Evolutionary conservation across 371 early-diverging fungal species (phyloP).

Genomic region (Mucor mucedo): DNA sequence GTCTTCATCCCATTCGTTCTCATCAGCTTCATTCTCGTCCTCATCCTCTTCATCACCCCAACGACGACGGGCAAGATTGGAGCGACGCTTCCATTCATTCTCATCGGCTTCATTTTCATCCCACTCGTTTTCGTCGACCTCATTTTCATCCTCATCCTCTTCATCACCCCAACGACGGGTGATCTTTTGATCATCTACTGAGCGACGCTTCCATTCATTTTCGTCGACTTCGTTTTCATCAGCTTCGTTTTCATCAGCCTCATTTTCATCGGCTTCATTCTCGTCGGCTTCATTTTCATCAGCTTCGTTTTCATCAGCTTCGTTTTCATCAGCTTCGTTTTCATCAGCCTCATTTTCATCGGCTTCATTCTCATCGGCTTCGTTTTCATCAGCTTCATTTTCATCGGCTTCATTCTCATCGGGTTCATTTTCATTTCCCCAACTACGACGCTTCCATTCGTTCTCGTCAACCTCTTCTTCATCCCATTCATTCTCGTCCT

Average conservation of each 20-base stretch:
- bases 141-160: conserved; percentile 6
- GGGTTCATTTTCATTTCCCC: conserved; percentile 4
- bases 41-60: conserved; percentile 6
- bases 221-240: not conserved
- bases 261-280: conserved; percentile 7
- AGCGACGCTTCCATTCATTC: not conserved
- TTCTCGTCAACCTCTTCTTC: conserved; percentile 9
- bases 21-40: conserved; percentile 7
- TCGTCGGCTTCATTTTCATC: conserved; percentile 3
- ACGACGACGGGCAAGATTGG: not conserved
- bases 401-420: not conserved
- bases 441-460: conserved; percentile 4
- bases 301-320: not conserved
- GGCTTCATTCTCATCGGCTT: conserved; percentile 8
- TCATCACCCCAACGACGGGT: not conserved
- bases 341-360: conserved; percentile 9
- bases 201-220: not conserved
- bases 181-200: conserved; percentile 1
- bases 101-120: conserved; percentile 7
- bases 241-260: not conserved
- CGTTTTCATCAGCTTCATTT: conserved; percentile 5
- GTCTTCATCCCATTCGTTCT: conserved; percentile 1
- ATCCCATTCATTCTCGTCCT: conserved; percentile 12
- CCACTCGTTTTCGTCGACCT: conserved; percentile 2
- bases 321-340: conserved; percentile 13